Evolutionary conservation across 164 flowering plant genomes (phyloP).

Genomic region (Magnolia changhungtana): DNA sequence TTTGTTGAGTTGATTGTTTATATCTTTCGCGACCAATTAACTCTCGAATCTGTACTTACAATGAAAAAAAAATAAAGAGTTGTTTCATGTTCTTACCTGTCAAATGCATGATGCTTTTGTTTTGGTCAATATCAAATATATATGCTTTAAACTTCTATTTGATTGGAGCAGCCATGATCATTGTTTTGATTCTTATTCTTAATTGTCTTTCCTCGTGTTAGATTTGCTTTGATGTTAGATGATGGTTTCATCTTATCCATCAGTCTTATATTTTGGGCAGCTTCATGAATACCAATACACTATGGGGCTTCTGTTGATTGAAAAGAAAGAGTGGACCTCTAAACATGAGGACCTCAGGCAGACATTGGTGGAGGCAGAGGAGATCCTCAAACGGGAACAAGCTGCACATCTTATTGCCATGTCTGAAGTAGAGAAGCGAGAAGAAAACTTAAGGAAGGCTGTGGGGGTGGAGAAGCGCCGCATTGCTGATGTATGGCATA

Average conservation of each 20-base stretch:
- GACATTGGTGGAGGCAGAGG: conserved; percentile 54
- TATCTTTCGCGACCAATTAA: too few relatives aligned
- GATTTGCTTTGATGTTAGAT: not conserved
- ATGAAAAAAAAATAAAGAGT: too few relatives aligned
- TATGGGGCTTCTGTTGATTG: conserved; percentile 92
- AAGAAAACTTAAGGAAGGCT: conserved; percentile 64
- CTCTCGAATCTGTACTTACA: too few relatives aligned
- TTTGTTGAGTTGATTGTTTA: too few relatives aligned
- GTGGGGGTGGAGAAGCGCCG: conserved; percentile 66
- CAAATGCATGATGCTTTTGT: too few relatives aligned
- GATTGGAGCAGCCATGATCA: not conserved
- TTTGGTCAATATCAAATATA: too few relatives aligned
- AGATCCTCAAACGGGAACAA: conserved; percentile 70
- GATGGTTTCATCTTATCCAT: not conserved
- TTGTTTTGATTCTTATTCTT: not conserved
- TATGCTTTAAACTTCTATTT: too few relatives aligned
- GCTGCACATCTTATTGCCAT: conserved; percentile 60
- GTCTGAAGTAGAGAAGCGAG: conserved; percentile 70
- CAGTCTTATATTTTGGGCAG: conserved; percentile 35
- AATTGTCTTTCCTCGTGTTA: not conserved
- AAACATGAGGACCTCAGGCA: conserved; percentile 54
- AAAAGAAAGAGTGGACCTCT: conserved; percentile 72
- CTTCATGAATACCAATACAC: conserved; percentile 80
- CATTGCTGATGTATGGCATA: conserved; percentile 59
- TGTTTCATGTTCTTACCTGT: too few relatives aligned